These are phyloP conservation scores for Teratosphaeria viscida DNA, from an alignment of 2,329 filamentous ascomycete genomes.

Conservation along the genomic window DNA sequence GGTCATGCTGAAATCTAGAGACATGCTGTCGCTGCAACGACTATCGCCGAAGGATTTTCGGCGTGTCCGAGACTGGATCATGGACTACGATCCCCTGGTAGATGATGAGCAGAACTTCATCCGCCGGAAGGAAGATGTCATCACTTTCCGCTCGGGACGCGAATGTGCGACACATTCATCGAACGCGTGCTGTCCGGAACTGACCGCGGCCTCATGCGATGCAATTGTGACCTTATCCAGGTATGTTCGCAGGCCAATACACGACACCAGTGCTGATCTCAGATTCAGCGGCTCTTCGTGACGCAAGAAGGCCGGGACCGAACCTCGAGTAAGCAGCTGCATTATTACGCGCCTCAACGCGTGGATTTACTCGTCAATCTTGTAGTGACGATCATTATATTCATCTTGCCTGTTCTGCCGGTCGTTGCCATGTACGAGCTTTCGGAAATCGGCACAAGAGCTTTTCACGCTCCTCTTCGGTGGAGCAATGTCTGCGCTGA, in stretches of 20 bases:
- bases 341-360: constrained; percentile 27
- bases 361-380: constrained; percentile 32
- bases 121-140: constrained; percentile 28
- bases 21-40: constrained; percentile 28
- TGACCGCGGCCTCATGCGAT: constrained; percentile 17
- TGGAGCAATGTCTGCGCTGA: constrained; percentile 13
- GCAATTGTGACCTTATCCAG: constrained; percentile 18
- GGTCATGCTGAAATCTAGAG: constrained; percentile 29
- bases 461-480: constrained; percentile 28
- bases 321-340: constrained; percentile 24
- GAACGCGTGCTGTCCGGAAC: constrained; percentile 13
- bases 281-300: constrained; percentile 26
- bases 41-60: constrained; percentile 31
- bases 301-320: constrained; percentile 30
- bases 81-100: constrained; percentile 27
- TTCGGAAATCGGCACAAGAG: constrained; percentile 17
- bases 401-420: constrained; percentile 31
- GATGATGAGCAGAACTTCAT: constrained; percentile 27
- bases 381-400: constrained; percentile 34
- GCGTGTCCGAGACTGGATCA: constrained; percentile 28
- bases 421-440: constrained; percentile 32
- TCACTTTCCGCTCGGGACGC: constrained; percentile 29
- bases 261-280: neutral
- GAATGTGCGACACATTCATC: constrained; percentile 30
- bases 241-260: constrained; percentile 14